Conservation (phyloP, 2,329 filamentous ascomycete species). For the Ceratocystis huliohia region DNA sequence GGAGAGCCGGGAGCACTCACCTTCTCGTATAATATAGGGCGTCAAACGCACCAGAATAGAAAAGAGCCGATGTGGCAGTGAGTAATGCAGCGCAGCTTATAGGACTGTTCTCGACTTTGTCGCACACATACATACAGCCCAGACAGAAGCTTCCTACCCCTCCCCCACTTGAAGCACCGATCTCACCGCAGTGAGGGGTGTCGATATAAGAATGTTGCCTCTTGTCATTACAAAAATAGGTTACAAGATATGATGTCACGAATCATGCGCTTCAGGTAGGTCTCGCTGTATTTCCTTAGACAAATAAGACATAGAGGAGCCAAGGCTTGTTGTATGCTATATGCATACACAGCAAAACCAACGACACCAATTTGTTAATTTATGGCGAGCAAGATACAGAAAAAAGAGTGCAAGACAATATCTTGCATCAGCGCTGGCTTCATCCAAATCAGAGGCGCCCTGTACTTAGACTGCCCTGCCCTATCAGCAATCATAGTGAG, state of each 20-base stretch:
- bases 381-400: neutral
- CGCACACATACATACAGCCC: neutral
- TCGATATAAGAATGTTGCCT: neutral
- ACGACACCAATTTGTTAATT: neutral
- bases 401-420: neutral
- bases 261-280: neutral
- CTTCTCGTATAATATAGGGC: neutral
- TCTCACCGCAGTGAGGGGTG: neutral
- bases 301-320: neutral
- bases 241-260: constrained; percentile 5
- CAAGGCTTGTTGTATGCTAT: neutral
- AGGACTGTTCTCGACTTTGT: neutral
- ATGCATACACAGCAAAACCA: neutral
- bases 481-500: too few relatives aligned
- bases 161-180: constrained; percentile 1
- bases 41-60: neutral
- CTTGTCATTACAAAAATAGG: neutral
- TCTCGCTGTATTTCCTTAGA: neutral
- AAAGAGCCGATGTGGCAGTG: neutral
- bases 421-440: too few relatives aligned
- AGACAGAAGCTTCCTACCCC: neutral
- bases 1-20: neutral
- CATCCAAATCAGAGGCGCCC: too few relatives aligned
- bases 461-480: too few relatives aligned
- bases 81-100: neutral